phyloP scores from a whole-genome alignment of 306 rosid genomes.

The Cicer bijugum region DNA sequence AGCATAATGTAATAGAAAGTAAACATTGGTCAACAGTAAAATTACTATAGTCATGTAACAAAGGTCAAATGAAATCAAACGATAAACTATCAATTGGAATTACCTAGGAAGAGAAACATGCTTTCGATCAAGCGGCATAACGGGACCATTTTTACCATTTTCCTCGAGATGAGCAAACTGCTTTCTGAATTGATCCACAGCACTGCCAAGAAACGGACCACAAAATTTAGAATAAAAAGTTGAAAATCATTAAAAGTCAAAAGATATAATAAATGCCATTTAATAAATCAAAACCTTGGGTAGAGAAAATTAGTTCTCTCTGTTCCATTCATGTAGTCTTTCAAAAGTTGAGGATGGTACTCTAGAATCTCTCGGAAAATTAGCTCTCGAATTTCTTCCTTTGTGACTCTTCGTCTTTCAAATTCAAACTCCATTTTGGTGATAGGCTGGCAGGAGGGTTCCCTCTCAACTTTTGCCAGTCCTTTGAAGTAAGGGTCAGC shows the following conservation, averaged over 20 bases:
- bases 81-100: conserved; percentile 25
- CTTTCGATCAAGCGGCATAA: conserved; percentile 85
- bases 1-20: conserved; percentile 3
- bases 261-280: not conserved
- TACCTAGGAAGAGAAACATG: conserved; percentile 98
- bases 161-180: conserved; percentile 97
- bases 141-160: conserved; percentile 86
- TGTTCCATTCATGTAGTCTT: conserved; percentile 89
- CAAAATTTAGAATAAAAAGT: conserved; percentile 36
- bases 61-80: conserved; percentile 24
- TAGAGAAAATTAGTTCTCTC: conserved; percentile 96
- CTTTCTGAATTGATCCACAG: conserved; percentile 89
- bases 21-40: not conserved
- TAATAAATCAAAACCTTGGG: conserved; percentile 63
- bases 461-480: conserved; percentile 84
- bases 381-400: conserved; percentile 89
- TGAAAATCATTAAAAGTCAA: conserved; percentile 1
- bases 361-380: conserved; percentile 91
- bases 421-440: conserved; percentile 97
- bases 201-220: conserved; percentile 57
- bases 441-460: conserved; percentile 96
- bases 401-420: conserved; percentile 91
- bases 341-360: conserved; percentile 94
- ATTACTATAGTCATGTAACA: conserved; percentile 1
- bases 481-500: conserved; percentile 94